A percentile compares a stretch with the other conserved stretches of the same genome.
phyloP scores from a whole-genome alignment of 2,329 filamentous ascomycete species.

The Clonostachys byssicola region DNA sequence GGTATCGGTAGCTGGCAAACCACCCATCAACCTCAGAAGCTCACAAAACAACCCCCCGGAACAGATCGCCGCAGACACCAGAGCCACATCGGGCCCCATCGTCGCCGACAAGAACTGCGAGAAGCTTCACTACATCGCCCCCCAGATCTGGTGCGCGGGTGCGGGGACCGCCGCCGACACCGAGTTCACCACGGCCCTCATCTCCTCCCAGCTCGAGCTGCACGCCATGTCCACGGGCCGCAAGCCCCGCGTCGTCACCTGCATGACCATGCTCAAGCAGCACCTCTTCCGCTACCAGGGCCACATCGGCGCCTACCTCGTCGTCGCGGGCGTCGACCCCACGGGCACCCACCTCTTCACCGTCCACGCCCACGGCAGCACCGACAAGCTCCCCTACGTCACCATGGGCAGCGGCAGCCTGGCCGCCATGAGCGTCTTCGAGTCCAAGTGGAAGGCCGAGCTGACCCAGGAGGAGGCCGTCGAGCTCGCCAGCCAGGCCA shows the following conservation, averaged over 20 bases:
- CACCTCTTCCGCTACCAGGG: constrained; percentile 98
- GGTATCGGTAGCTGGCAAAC: neutral
- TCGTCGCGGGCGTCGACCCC: constrained; percentile 93
- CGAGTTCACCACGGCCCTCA: constrained; percentile 97
- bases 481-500: constrained; percentile 78
- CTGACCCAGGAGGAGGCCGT: constrained; percentile 79
- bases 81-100: constrained; percentile 95
- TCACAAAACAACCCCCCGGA: neutral
- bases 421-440: constrained; percentile 96
- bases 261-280: constrained; percentile 99
- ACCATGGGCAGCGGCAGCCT: constrained; percentile 97
- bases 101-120: constrained; percentile 99
- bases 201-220: constrained; percentile 97
- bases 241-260: constrained; percentile 94
- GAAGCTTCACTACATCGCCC: constrained; percentile 98
- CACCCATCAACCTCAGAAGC: neutral
- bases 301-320: constrained; percentile 95
- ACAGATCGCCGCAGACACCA: constrained; percentile 94
- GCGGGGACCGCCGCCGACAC: constrained; percentile 97
- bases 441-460: constrained; percentile 86
- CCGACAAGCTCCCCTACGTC: constrained; percentile 97
- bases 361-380: constrained; percentile 96
- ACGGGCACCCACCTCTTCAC: constrained; percentile 96
- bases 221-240: constrained; percentile 95
- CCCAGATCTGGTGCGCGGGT: constrained; percentile 98